Conservation (phyloP, 495 filamentous ascomycete species). For the Daldinia concentrica region DNA sequence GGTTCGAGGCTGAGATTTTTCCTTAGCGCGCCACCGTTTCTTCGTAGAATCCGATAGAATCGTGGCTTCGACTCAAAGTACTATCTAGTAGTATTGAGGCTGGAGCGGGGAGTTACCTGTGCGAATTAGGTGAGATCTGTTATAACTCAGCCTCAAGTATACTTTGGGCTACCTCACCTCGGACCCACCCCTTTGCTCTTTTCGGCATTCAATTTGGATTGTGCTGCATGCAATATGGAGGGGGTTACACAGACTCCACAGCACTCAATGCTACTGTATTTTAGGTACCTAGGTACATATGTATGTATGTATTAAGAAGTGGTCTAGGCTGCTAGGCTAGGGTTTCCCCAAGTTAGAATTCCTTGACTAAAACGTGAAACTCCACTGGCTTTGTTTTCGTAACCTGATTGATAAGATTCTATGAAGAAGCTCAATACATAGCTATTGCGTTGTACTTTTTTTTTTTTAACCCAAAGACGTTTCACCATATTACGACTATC, state of each 20-base stretch:
- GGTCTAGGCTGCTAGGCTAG: not conserved
- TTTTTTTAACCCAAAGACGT: too few species aligned
- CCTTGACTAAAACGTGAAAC: not conserved
- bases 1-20: constrained; percentile 42
- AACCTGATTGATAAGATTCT: too few species aligned
- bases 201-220: constrained; percentile 37
- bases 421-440: too few species aligned
- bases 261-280: not conserved
- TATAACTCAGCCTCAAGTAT: constrained; percentile 36
- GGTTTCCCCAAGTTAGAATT: not conserved
- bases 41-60: constrained; percentile 50
- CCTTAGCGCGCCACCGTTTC: constrained; percentile 42
- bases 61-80: constrained; percentile 44
- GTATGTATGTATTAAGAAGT: not conserved
- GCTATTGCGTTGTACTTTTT: too few species aligned
- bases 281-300: not conserved
- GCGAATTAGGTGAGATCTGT: not conserved
- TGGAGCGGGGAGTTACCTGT: not conserved
- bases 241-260: constrained; percentile 13
- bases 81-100: constrained; percentile 28
- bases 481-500: too few species aligned
- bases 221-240: constrained; percentile 42
- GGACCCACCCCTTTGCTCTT: constrained; percentile 27
- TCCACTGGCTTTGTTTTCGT: not conserved
- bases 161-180: constrained; percentile 26